Evolutionary conservation across 1,284 basidiomycete genomes (phyloP), one percentile per base, ranked within the genome.

Genomic region (Vanrija pseudolonga): DNA sequence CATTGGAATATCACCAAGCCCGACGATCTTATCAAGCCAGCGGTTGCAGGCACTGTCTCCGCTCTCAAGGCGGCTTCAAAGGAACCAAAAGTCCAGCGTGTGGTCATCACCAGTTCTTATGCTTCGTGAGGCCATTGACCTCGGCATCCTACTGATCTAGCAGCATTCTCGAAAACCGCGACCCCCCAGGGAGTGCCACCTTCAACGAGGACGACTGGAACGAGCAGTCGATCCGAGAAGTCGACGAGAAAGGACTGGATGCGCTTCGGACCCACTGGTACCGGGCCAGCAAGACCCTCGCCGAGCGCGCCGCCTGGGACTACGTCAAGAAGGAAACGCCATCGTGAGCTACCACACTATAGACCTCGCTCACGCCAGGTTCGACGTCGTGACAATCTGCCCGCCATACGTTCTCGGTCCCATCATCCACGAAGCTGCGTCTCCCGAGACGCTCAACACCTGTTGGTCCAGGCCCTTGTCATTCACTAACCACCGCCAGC

Each of bases 81-180:
- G n/a, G 66, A 65, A 50, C 51, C 57, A 24, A 61, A 58, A 18
- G 71, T 78, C 40, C 60, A 65, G 50, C 67, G 77, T 9, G 66
- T 79, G 15, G 71, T 79, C 39, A 67, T 79, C 53, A 79, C 78
- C 11, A 73, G 73, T 22, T 77, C 76, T 2, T 77, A 74, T 45
- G 77, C 76, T 3, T 60, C 63, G 61, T 62, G 41, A 57, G 55
- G 51, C n/a, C 9, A 19, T 4, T 8, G 5, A 23, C 14, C 15
- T 18, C 15, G n/a, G 11, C 32, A 32, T 14, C 17, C 3, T 9
- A 8, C 49, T 55, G 46, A 47, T 19, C 3, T 19, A 12, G 2
- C 17, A 62, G 61, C 11, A 62, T 65, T 41, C 44, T 65, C 14
- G 63, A 65, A 39, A 60, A 62, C 47, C 51, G 45, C 36, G 63